Evolutionary conservation across 1,139 yeast species (phyloP), one percentile per base, ranked within the genome.

Genomic region (Geotrichum australiense): DNA sequence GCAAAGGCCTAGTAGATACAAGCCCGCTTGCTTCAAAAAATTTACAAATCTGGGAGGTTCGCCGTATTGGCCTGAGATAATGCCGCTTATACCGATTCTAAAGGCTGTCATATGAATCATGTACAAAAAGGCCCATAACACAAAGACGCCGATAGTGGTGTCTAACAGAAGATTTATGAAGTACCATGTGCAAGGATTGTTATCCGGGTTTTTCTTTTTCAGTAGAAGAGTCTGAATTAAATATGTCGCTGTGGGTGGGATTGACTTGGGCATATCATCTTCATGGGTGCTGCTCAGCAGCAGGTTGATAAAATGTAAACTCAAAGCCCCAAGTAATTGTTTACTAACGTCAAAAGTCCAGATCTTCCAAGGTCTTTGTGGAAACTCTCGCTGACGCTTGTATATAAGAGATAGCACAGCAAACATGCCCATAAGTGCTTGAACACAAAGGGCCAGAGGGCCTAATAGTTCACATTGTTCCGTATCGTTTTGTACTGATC

Each of bases 131-230:
- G 59, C 59, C 77, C 82, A 87, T 32, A 91, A 68, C 3, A 89
- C 72, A 19, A 93, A 93, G 2, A 87, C 94, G 0, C 98, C 98
- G n/a, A 89, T 71, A 0, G 98, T 91, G 35, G 97, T 89, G 60
- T 91, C 98, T 57, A 89, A 74, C 16, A 89, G 71, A 33, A 89
- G 75, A 55, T 84, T 91, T 43, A 91, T 68, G 55, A 91, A 89
- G 64, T 91, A 91, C 94, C 96, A 89, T 30, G 58, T 61, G 50
- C 68, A 65, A 1, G 69, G 68, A 43, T 63, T 64, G 37, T 55
- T 56, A 41, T 61, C 65, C 30, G 58, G 46, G 19, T 55, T 64
- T 1, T 65, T 65, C 31, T 50, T 6, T n/a, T 31, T 31, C 18
- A 21, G 12, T 31, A 11, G 14, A n/a, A n/a, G n/a, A n/a, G n/a